Percentiles rank a stretch among this genome's conserved stretches.
Evolutionary conservation across 2,329 filamentous ascomycete species (phyloP).

Genomic region (Ustulina deusta): DNA sequence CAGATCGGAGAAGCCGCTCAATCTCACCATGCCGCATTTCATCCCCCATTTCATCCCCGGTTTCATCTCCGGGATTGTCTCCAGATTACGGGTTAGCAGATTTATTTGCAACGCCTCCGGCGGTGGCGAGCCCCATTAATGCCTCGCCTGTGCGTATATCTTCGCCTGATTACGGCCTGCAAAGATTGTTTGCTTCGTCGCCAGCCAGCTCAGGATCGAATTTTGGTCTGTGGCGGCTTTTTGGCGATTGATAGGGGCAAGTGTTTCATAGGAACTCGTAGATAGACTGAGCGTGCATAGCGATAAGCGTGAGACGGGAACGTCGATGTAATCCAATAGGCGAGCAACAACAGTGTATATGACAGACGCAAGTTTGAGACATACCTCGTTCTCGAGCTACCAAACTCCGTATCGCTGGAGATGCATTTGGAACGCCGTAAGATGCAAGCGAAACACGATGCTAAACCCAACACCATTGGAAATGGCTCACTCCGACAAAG

Average conservation of each 20-base stretch:
- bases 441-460: conserved; percentile 13
- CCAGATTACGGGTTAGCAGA: conserved; percentile 30
- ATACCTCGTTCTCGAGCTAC: conserved; percentile 19
- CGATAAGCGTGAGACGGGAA: conserved; percentile 12
- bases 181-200: conserved; percentile 26
- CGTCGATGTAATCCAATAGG: conserved; percentile 21
- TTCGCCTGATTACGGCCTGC: conserved; percentile 28
- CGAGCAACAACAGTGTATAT: conserved; percentile 20
- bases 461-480: conserved; percentile 5
- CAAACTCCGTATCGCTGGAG: background rate
- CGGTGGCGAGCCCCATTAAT: conserved; percentile 19
- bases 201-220: conserved; percentile 29
- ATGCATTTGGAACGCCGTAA: conserved; percentile 25
- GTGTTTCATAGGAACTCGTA: conserved; percentile 16
- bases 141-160: conserved; percentile 11
- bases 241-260: conserved; percentile 24
- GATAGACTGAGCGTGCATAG: conserved; percentile 21
- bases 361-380: conserved; percentile 19
- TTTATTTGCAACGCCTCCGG: conserved; percentile 25
- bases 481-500: background rate
- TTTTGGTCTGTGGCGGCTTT: conserved; percentile 33
- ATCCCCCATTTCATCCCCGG: background rate
- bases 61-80: background rate
- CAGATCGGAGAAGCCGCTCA: conserved; percentile 20
- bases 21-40: background rate